These are phyloP conservation scores for Lachnellula arida DNA, from an alignment of 2,329 filamentous ascomycete species.

Conservation along the genomic window DNA sequence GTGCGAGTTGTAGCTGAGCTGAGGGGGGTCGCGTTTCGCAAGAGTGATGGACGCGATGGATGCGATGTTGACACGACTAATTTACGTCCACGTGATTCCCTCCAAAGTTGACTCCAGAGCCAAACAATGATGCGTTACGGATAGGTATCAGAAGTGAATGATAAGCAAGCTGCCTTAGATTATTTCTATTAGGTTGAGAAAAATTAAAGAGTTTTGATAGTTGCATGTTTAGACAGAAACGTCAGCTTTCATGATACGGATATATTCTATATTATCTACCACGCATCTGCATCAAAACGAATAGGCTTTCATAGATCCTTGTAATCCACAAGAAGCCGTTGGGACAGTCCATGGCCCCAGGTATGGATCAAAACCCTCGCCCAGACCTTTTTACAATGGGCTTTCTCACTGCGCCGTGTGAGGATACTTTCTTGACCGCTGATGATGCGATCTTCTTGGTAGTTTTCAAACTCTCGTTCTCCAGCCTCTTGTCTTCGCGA, in stretches of 20 bases:
- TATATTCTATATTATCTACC: neutral
- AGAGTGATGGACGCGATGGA: neutral
- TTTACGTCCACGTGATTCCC: neutral
- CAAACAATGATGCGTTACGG: no score
- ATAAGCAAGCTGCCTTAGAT: no score
- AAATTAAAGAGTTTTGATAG: no score
- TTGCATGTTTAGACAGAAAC: no score
- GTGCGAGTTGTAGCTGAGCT: no score
- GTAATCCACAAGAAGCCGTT: no score
- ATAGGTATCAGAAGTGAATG: no score
- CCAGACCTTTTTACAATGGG: constrained; percentile 53
- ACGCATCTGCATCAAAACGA: neutral
- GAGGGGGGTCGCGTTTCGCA: neutral
- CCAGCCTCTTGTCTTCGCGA: constrained; percentile 53
- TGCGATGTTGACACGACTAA: neutral
- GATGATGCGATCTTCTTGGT: constrained; percentile 39
- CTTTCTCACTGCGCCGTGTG: constrained; percentile 58
- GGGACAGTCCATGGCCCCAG: neutral
- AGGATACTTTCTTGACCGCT: constrained; percentile 52
- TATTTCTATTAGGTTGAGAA: no score
- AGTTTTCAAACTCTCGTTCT: constrained; percentile 44
- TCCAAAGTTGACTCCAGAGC: no score
- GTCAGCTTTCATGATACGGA: neutral
- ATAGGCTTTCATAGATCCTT: no score
- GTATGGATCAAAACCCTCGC: constrained; percentile 36